Base-by-base conservation (phyloP, 768 basidiomycete species). In the Tremella mesenterica region DNA sequence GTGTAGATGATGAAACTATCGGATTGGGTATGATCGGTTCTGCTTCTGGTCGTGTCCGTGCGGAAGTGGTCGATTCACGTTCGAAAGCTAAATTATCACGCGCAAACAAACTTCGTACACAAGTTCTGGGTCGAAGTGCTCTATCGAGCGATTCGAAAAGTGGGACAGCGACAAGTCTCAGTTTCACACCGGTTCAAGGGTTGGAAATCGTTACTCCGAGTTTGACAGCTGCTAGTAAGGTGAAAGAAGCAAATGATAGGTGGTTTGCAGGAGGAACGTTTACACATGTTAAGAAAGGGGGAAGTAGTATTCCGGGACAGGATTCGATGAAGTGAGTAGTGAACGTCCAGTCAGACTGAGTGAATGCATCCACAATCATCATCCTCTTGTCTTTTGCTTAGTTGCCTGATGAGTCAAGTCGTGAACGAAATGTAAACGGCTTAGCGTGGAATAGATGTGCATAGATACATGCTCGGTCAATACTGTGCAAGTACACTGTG, bases 141-240 rank as follows among this genome's bases (percentile, higher is more conserved):
- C 67, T 78, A 12, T 75, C 75, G 28, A 76, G 76, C 20, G 73
- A 80, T 10, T 78, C 80, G 45, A 77, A 78, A 16, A 88, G 87
- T 0, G 93, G 93, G 25, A 90, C 85, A 7, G 85, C 88, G 4
- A 96, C 92, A 0, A 91, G 88, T 16, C 76, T 97, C 53, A 86
- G 85, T 6, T 92, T 97, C 54, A 97, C 93, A 4, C 93, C 93
- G 13, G 87, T 91, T 4, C 93, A 97, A 82, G 93, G 88, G 82
- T 86, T 99, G 74, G 92, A 99, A 73, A 79, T 99, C 56, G 91
- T 90, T 50, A 97, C 97, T 69, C 85, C 87, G 23, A 61, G 59
- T 4, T 54, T 75, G 33, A 80, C 86, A n/a, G 81, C 85, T 4
- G 83, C 73, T 41, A 61, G 83, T 48, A 81, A 85, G 28, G 88